Evolutionary conservation across 768 basidiomycete species (phyloP), one percentile per base, ranked within the genome.

Genomic region (Lyophyllum shimeji): DNA sequence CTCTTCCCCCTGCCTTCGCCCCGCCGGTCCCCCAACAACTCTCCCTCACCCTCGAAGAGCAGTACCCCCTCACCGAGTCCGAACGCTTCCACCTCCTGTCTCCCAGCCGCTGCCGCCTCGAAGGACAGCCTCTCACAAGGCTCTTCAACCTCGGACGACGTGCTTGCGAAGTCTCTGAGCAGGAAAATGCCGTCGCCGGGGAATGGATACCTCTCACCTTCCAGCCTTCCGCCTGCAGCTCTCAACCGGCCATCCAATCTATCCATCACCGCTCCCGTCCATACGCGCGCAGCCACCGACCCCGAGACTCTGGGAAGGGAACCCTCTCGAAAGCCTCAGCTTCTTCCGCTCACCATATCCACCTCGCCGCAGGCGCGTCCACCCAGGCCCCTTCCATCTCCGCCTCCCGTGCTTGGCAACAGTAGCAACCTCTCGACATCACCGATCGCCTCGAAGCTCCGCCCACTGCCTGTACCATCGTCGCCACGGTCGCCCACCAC

Each of bases 1-100:
- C 64, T 86, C 1, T 85, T 84, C 64, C 82, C 82, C 0, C 73
- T 86, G 20, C 85, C 85, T 8, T 82, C 83, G 1, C 84, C 84
- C 7, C 72, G 78, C 43, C 78, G 85, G 8, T 76, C 81, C 0
- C 84, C 85, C 0, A 70, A 63, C n/a, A 57, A 64, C 1, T 80
- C 79, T 1, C 69, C 71, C 1, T 64, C 67, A 8, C 55, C 63
- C 24, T 70, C 69, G n/a, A 51, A 54, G 29, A 47, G 46, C 31
- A 48, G 54, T 4, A 64, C 66, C 2, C 61, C 66, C 2, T 55
- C 25, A 23, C 42, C 57, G 7, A 68, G 65, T 25, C 67, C 65
- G 3, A 53, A 45, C 15, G 46, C 55, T 7, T 64, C 63, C 8
- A 52, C 59, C 0, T 52, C 60, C 2, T 60, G 48, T 46, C 60